phyloP scores from a whole-genome alignment of 2,329 filamentous ascomycete species.

The Ophiostoma perfectum region DNA sequence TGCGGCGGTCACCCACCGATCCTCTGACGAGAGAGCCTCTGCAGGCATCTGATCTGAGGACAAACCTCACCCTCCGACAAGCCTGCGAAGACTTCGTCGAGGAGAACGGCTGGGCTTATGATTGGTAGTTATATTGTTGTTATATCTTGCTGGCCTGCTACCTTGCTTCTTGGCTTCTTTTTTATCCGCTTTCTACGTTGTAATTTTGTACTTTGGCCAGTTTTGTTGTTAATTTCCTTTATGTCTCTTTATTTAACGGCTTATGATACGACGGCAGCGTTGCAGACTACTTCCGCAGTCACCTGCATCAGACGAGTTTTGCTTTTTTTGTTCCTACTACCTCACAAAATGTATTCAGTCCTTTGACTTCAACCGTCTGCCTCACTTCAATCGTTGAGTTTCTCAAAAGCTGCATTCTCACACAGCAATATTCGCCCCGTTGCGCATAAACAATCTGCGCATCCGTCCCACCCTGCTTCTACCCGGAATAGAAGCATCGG shows the following conservation, averaged over 20 bases:
- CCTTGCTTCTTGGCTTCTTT: background rate
- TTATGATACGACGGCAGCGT: slow-evolving; percentile 9
- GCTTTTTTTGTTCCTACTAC: no score
- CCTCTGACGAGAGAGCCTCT: slow-evolving; percentile 78
- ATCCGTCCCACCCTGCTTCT: background rate
- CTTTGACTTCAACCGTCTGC: no score
- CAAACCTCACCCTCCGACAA: slow-evolving; percentile 74
- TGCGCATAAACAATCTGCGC: slow-evolving; percentile 1
- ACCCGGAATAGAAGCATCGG: background rate
- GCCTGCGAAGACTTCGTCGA: slow-evolving; percentile 68
- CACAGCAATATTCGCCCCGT: background rate
- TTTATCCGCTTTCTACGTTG: no score
- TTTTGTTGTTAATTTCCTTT: no score
- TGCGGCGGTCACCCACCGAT: slow-evolving; percentile 69
- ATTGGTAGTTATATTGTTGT: slow-evolving; percentile 56
- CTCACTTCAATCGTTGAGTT: no score
- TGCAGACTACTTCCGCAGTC: slow-evolving; percentile 7
- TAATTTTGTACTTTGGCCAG: no score
- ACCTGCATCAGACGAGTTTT: background rate
- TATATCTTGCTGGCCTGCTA: background rate
- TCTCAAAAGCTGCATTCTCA: background rate
- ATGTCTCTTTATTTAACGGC: background rate
- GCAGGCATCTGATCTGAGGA: slow-evolving; percentile 61
- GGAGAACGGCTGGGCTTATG: slow-evolving; percentile 85
- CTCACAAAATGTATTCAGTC: no score